Conservation (phyloP, 73 alveolate genomes). For the Tetrahymena borealis region DNA sequence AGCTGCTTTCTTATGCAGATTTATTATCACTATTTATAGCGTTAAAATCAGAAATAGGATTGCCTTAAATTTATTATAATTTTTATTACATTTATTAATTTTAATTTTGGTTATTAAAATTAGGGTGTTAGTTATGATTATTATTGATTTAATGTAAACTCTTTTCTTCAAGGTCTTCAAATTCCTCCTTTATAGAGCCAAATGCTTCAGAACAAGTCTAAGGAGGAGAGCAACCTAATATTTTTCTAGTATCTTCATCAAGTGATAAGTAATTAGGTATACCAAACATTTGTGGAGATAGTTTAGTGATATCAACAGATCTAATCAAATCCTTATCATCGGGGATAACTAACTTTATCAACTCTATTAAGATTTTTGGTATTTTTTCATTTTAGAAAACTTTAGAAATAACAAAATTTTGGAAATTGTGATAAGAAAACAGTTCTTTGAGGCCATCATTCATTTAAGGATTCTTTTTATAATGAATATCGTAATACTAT, state of each 20-base stretch:
- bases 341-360: neutral
- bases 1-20: neutral
- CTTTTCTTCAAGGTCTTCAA: neutral
- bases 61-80: too few species aligned
- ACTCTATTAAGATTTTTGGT: neutral
- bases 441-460: neutral
- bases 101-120: too few species aligned
- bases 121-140: too few species aligned
- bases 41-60: neutral
- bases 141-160: neutral
- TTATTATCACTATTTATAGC: neutral
- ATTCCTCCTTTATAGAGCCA: neutral
- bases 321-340: neutral
- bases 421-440: neutral
- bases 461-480: neutral
- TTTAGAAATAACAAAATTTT: neutral
- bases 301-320: neutral
- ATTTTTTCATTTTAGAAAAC: neutral
- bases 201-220: neutral
- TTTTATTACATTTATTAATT: too few species aligned
- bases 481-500: neutral
- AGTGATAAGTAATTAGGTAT: neutral
- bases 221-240: neutral
- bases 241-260: neutral
- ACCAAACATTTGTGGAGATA: neutral